These are phyloP conservation scores for Talaromyces liani DNA, from an alignment of 495 filamentous ascomycete species.

Conservation along the genomic window DNA sequence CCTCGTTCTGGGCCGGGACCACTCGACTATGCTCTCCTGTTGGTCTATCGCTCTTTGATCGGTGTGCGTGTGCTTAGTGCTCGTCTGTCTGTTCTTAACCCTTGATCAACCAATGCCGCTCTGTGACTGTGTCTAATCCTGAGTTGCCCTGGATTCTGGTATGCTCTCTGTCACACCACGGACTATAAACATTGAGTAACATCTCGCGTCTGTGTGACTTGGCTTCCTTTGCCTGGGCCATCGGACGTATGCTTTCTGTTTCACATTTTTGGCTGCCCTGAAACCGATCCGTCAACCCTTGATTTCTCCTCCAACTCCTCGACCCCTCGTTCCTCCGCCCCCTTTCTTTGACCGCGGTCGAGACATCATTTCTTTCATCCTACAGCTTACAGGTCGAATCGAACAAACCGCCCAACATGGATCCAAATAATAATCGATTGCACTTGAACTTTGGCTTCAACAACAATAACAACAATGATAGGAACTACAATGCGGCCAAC, in stretches of 20 bases:
- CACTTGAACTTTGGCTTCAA: slow-evolving; percentile 64
- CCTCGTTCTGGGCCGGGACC: not conserved
- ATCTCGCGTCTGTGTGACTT: slow-evolving; percentile 7
- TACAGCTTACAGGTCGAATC: not conserved
- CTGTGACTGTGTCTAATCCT: not conserved
- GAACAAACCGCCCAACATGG: slow-evolving; percentile 28
- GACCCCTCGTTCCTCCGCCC: slow-evolving; percentile 1
- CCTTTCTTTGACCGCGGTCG: not conserved
- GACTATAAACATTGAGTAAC: not conserved
- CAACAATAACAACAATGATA: slow-evolving; percentile 34
- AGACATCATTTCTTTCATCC: slow-evolving; percentile 5
- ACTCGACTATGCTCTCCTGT: not conserved
- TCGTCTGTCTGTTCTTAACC: not conserved
- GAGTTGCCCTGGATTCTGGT: not conserved
- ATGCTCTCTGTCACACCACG: not conserved
- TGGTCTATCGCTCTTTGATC: not conserved
- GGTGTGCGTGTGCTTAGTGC: slow-evolving; percentile 3
- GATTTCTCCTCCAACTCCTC: slow-evolving; percentile 1
- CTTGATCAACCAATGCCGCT: not conserved
- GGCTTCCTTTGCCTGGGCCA: not conserved
- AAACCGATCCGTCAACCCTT: slow-evolving; percentile 10
- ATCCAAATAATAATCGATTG: slow-evolving; percentile 54
- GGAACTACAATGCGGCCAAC: slow-evolving; percentile 56
- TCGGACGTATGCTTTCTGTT: not conserved
- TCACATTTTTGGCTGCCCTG: slow-evolving; percentile 5